phyloP scores from a whole-genome alignment of 139 green algal genomes.

The Coccomyxa sp. region DNA sequence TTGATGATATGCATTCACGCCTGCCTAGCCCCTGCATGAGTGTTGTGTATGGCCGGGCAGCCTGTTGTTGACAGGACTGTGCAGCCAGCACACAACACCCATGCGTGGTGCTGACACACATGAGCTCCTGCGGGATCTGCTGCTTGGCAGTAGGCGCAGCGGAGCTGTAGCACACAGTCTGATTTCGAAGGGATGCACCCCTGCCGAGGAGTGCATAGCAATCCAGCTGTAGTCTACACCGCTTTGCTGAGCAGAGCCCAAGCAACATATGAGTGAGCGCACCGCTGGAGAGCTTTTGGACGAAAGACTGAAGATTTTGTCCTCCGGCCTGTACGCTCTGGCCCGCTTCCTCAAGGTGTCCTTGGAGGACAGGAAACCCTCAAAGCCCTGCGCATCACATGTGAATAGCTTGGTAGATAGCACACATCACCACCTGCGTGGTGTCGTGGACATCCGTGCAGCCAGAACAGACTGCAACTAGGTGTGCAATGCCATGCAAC shows the following conservation, averaged over 20 bases:
- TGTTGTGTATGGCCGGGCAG: no score
- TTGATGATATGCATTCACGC: no score
- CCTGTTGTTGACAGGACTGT: no score
- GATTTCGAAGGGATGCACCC: no score
- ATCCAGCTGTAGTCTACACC: neutral
- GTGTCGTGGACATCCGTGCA: neutral
- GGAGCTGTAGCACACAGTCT: no score
- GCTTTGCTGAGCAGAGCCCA: neutral
- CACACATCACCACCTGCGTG: neutral
- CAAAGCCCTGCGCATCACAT: slow-evolving; percentile 64
- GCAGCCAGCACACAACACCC: neutral
- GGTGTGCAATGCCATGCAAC: neutral
- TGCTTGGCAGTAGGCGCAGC: no score
- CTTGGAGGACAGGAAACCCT: slow-evolving; percentile 70
- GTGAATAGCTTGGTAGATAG: neutral
- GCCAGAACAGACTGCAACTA: neutral
- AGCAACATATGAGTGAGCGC: slow-evolving; percentile 1
- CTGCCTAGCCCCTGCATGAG: no score
- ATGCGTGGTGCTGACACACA: no score
- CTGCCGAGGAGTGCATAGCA: no score
- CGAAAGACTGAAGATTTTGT: slow-evolving; percentile 70
- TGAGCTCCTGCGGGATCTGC: no score
- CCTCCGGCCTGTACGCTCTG: slow-evolving; percentile 60
- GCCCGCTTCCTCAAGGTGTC: slow-evolving; percentile 48
- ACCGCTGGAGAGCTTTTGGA: slow-evolving; percentile 60